These are phyloP conservation scores for Aurifilum marmelostoma DNA, from an alignment of 2,329 filamentous ascomycete genomes.

Conservation along the genomic window DNA sequence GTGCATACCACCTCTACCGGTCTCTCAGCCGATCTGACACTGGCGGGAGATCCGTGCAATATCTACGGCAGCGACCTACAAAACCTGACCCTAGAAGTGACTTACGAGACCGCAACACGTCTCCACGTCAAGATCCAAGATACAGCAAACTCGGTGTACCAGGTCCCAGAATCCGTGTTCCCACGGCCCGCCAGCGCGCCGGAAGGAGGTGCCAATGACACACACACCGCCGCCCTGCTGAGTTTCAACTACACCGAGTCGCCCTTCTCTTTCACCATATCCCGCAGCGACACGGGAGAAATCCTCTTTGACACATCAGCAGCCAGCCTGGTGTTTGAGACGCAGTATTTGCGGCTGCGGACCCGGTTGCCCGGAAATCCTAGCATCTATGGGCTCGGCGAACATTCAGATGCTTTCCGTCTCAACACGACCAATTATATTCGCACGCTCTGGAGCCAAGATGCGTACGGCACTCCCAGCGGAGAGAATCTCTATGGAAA, in stretches of 20 bases:
- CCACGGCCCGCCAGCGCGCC: conserved; percentile 53
- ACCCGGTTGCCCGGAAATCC: conserved; percentile 71
- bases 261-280: conserved; percentile 48
- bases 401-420: conserved; percentile 73
- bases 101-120: conserved; percentile 70
- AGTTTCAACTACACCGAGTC: conserved; percentile 41
- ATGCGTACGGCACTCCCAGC: conserved; percentile 63
- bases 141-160: conserved; percentile 69
- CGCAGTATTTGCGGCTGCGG: conserved; percentile 74
- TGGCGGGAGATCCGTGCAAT: conserved; percentile 69
- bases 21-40: conserved; percentile 64
- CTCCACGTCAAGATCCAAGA: conserved; percentile 78
- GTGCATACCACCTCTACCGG: conserved; percentile 53
- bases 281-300: conserved; percentile 46
- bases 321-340: conserved; percentile 71
- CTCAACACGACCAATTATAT: conserved; percentile 71
- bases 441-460: conserved; percentile 71
- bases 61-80: conserved; percentile 71
- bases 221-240: conserved; percentile 33
- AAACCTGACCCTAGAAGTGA: conserved; percentile 63
- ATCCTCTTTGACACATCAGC: conserved; percentile 72
- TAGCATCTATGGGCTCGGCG: conserved; percentile 77
- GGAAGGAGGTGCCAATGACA: conserved; percentile 25
- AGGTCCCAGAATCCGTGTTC: conserved; percentile 72
- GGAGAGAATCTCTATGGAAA: conserved; percentile 72